Percentiles rank a stretch among this genome's conserved stretches.
These are phyloP conservation scores for Pseudopyrenochaeta lycopersici DNA, from an alignment of 2,329 filamentous ascomycete species.

Conservation along the genomic window DNA sequence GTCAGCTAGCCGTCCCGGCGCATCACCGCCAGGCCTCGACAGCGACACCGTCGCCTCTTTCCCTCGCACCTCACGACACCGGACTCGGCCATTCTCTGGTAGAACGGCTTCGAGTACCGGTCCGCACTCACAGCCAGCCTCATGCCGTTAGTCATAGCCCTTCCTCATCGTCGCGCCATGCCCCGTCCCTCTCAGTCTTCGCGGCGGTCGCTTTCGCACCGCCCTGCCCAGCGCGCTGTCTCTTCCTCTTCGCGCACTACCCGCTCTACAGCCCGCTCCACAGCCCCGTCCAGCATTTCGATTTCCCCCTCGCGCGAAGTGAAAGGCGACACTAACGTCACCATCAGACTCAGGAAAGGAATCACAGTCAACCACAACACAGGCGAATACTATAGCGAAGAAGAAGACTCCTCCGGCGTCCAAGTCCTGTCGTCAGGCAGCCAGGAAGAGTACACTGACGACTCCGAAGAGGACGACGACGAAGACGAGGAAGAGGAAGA, in stretches of 20 bases:
- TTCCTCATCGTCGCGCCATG: conserved; percentile 44
- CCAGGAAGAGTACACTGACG: conserved; percentile 45
- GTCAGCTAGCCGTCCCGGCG: neutral
- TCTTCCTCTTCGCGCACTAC: conserved; percentile 35
- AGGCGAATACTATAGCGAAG: conserved; percentile 45
- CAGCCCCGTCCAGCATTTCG: conserved; percentile 40
- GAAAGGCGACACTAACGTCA: conserved; percentile 49
- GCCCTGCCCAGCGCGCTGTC: conserved; percentile 32
- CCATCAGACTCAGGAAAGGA: conserved; percentile 47
- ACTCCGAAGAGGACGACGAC: conserved; percentile 28
- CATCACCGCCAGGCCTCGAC: conserved; percentile 1
- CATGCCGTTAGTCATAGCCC: conserved; percentile 55
- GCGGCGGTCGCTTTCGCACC: conserved; percentile 42
- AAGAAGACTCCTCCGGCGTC: conserved; percentile 45
- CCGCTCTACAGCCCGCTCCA: conserved; percentile 25
- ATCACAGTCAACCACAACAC: conserved; percentile 51
- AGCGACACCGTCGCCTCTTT: conserved; percentile 30
- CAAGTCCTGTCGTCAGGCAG: conserved; percentile 42
- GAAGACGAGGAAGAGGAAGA: conserved; percentile 43
- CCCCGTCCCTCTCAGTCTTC: conserved; percentile 24
- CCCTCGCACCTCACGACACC: conserved; percentile 30
- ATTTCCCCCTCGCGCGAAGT: conserved; percentile 37
- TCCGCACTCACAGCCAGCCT: conserved; percentile 42
- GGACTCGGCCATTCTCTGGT: conserved; percentile 51
- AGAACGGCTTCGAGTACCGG: conserved; percentile 50